Base-by-base conservation (phyloP, 2,329 filamentous ascomycete genomes). In the Juglanconis sp. region DNA sequence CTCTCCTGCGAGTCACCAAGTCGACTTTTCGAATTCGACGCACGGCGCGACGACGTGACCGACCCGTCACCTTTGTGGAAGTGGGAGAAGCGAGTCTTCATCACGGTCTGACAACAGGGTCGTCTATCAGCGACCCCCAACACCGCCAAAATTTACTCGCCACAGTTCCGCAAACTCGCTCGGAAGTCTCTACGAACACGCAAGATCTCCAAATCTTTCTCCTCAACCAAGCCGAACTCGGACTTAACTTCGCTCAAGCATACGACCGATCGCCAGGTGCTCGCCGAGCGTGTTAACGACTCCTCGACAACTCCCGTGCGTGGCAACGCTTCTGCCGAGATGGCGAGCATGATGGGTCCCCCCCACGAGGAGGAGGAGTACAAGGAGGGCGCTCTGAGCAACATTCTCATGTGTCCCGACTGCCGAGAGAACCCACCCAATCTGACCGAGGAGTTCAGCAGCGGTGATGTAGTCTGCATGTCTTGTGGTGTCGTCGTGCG, bases 341-440 rank as follows among this genome's bases (percentile, higher is more conserved):
- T 82, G 78, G 72, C 83, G 63, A 70, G 73, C 58, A 69, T 76
- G 68, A 65, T 52, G 59, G 63, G 66, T 38, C 67, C 71, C 48
- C 61, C 60, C 65, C 69, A 67, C 52, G 59, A 64, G 42, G 69
- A 69, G 38, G 70, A 70, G 48, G 71, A 68, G 58, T 96, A 87
- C 81, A 86, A 86, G 70, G 89, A 96, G 73, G 61, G 51, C 15
- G 57, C 53, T 17, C 83, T 98, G 61, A 96, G 91, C 73, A 89
- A 92, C 70, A 87, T 88, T 66, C 77, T 98, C 64, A 88, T 92
- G 65, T 99, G 95, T 74, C 89, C 86, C 15, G 94, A 99, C 72
- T 99, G 95, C 81, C 89, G 89, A 70, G 92, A 96, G 71, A 83
- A 87, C 57, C 95, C 95, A n/a, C 94, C 95, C 5, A 93, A 96